Base-by-base conservation (phyloP, 257 asterid species). In the Jacaranda copaia region DNA sequence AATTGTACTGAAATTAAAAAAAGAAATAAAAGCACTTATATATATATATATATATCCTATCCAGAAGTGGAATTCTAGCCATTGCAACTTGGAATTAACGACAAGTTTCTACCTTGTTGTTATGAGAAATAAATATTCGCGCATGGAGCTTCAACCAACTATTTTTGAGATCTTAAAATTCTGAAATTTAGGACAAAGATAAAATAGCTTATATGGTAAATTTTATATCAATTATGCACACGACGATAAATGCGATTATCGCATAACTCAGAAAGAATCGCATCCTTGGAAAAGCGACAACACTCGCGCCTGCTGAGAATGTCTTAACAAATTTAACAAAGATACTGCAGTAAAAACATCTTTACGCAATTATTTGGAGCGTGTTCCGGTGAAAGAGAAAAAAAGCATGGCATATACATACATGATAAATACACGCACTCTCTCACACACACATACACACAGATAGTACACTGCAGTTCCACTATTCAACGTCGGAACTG, bases 401-500 rank as follows among this genome's bases (percentile, higher is more conserved):
- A 57, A 2, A 72, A 46, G 62, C 76, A 68, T 43, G 25, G 67
- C 72, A 72, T 64, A 70, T 71, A 46, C 52, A 40, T 77, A 51
- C 79, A 77, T 72, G 48, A 65, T 76, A 57, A 58, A 70, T 81
- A 76, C 53, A 64, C 36, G 40, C 15, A 64, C 14, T 39, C 20
- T 39, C 1, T 58, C 3, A 43, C 69, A 64, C 15, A 64, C 14
- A 64, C 20, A 64, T 3, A 66, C 3, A 43, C 69, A 73, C 53
- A 59, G 8, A 20, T 51, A 46, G 46, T 14, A 10, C 13, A 83
- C 84, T 72, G 87, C 80, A 61, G 68, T 43, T 80, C 60, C 76
- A 80, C 81, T 84, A 56, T 59, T 73, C 63, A 67, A 72, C 84
- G 79, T 79, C 81, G 83, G 66, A 79, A 73, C 82, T 83, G 84